A percentile compares a stretch with the other conserved stretches of the same genome.
phyloP scores from a whole-genome alignment of 1,284 basidiomycete genomes.

The Cerioporus squamosus region DNA sequence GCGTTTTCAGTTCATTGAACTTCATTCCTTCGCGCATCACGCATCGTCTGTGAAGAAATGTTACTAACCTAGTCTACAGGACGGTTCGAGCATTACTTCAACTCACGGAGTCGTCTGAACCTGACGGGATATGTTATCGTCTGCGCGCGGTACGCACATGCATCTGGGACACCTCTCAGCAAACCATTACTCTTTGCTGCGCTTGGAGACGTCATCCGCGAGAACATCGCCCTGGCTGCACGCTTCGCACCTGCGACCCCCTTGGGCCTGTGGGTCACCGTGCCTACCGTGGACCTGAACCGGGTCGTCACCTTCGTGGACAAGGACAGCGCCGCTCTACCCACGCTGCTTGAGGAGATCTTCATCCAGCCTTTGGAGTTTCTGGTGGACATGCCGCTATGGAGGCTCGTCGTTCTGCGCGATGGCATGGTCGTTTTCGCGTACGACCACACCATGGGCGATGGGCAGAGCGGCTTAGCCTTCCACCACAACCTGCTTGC shows the following conservation, averaged over 20 bases:
- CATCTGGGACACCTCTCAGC: slow-evolving; percentile 1
- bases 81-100: background rate
- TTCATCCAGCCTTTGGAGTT: slow-evolving; percentile 35
- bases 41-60: too few relatives aligned
- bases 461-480: slow-evolving; percentile 44
- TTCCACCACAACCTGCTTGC: slow-evolving; percentile 41
- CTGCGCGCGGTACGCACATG: background rate
- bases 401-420: slow-evolving; percentile 40
- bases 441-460: slow-evolving; percentile 44
- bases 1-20: too few relatives aligned
- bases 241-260: slow-evolving; percentile 20
- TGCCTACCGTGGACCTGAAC: slow-evolving; percentile 35
- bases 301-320: slow-evolving; percentile 38
- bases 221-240: slow-evolving; percentile 35
- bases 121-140: background rate
- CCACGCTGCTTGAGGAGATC: slow-evolving; percentile 32
- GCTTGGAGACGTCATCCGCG: slow-evolving; percentile 34
- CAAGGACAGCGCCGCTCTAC: slow-evolving; percentile 20
- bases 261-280: slow-evolving; percentile 30
- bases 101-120: background rate
- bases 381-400: slow-evolving; percentile 36
- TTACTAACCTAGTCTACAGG: background rate
- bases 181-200: slow-evolving; percentile 35
- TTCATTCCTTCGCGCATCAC: too few relatives aligned
- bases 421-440: slow-evolving; percentile 40